Conservation (phyloP, 1,139 yeast species). For the Schwanniomyces etchellsii region DNA sequence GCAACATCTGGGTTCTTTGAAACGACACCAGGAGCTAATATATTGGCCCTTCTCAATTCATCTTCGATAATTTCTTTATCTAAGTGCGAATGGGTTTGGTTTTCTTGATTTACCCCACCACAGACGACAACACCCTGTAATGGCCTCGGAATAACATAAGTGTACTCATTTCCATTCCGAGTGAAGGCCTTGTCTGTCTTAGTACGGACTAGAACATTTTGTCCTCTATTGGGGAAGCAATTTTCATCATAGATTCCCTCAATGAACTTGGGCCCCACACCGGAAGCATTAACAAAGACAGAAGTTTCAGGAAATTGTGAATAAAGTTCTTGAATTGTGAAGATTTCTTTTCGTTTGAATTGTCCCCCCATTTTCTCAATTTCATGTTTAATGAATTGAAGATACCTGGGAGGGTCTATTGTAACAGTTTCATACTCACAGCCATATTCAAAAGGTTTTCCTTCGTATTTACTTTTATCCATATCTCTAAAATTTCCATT, state of each 20-base stretch:
- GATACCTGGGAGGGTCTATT: conserved; percentile 5
- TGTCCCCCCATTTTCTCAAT: conserved; percentile 5
- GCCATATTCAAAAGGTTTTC: conserved; percentile 3
- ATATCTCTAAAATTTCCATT: conserved; percentile 3
- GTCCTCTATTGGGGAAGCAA: conserved; percentile 5
- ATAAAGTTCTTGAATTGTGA: conserved; percentile 3
- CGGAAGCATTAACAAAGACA: conserved; percentile 5
- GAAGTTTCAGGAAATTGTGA: conserved; percentile 2
- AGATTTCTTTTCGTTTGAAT: conserved; percentile 3
- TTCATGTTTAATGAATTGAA: conserved; percentile 2
- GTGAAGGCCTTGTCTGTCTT: conserved; percentile 3
- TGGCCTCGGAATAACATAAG: conserved; percentile 5
- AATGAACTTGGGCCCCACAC: conserved; percentile 5
- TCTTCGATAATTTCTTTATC: conserved; percentile 4
- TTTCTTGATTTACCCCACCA: conserved; percentile 6
- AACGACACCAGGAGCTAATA: conserved; percentile 5
- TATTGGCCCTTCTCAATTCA: conserved; percentile 4
- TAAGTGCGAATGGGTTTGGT: conserved; percentile 2
- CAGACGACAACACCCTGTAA: conserved; percentile 4
- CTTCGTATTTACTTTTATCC: conserved; percentile 1
- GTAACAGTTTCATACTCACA: conserved; percentile 4
- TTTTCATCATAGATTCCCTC: conserved; percentile 3
- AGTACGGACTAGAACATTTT: conserved; percentile 5
- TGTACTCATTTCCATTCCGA: conserved; percentile 4
- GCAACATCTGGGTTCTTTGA: conserved; percentile 4